Base-by-base conservation (phyloP, 2,329 filamentous ascomycete species). In the Pseudocercospora cruenta region DNA sequence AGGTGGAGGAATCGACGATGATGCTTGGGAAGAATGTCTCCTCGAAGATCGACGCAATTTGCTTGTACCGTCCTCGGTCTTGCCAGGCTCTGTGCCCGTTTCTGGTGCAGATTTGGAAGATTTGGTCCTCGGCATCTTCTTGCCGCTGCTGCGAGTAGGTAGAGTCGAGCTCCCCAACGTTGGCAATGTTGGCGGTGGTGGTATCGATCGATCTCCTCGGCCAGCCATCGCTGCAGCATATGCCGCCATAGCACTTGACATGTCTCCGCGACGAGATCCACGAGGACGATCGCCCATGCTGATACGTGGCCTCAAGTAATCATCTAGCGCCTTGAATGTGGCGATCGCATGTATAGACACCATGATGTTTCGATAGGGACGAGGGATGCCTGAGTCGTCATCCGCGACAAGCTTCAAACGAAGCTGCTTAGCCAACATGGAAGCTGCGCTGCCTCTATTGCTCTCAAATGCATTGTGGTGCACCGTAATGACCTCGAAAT, bases 301-400 rank as follows among this genome's bases (percentile, higher is more conserved):
- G 66, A 99, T 96, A 67, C 94, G 88, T 7, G 95, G 95, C 43
- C 95, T 90, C 51, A 99, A 84, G 78, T 98, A 99, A 77, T 99
- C 95, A 76, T 98, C 95, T 24, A 99, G 82, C 0, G 94, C 92
- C 78, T 97, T 98, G 83, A 99, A 98, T 0, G 94, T 98, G 2
- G 95, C 94, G 74, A 99, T 98, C 16, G 95, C 95, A 78, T 99
- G 95, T 64, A 99, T 99, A 0, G 93, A 96, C 0, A 99, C 95
- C 91, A 97, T 97, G 69, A 99, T 96, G 71, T 94, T 97, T 22
- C 92, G 88, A 76, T 96, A 98, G 0, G 90, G 85, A 39, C 89
- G 86, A 19, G 95, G 95, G 66, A 99, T 95, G 58, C 95, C 92
- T 0, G 93, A 94, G 55, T 94, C 90, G 1, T 96, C 94, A 71